These are phyloP conservation scores for Lyophyllum decastes DNA, from an alignment of 768 basidiomycete species.

Conservation along the genomic window DNA sequence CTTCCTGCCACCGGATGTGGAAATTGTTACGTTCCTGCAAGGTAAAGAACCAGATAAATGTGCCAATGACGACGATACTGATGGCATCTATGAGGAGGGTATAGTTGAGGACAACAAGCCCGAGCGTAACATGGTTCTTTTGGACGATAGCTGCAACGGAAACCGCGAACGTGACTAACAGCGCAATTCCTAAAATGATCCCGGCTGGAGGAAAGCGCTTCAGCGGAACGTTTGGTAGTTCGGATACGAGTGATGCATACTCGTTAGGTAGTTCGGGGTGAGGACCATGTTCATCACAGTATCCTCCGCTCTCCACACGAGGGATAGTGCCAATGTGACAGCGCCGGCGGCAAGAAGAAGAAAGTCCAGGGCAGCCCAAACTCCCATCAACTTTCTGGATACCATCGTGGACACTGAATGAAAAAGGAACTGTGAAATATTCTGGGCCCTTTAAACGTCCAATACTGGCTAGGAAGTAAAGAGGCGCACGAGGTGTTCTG, in stretches of 20 bases:
- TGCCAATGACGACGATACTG: slow-evolving; percentile 63
- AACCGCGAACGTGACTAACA: slow-evolving; percentile 67
- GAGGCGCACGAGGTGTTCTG: slow-evolving; percentile 2
- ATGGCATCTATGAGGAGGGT: slow-evolving; percentile 64
- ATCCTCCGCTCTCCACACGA: slow-evolving; percentile 70
- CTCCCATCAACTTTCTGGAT: slow-evolving; percentile 66
- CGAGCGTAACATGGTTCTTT: slow-evolving; percentile 64
- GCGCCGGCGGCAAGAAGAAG: slow-evolving; percentile 71
- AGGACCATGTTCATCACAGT: slow-evolving; percentile 77
- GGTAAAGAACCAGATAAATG: slow-evolving; percentile 82
- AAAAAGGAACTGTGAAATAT: neutral
- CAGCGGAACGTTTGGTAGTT: neutral
- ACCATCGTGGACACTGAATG: slow-evolving; percentile 48
- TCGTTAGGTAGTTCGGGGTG: slow-evolving; percentile 53
- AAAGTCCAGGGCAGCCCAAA: slow-evolving; percentile 74
- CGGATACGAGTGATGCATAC: slow-evolving; percentile 37
- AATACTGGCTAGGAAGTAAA: neutral
- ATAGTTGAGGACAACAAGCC: slow-evolving; percentile 80
- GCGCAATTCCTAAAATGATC: slow-evolving; percentile 62
- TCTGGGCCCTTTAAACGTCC: neutral
- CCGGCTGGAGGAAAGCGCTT: slow-evolving; percentile 54
- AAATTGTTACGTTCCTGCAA: slow-evolving; percentile 72
- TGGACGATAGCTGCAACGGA: slow-evolving; percentile 75
- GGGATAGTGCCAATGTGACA: slow-evolving; percentile 63
- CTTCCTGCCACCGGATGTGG: slow-evolving; percentile 53